Evolutionary conservation across 2,329 filamentous ascomycete genomes (phyloP).

Genomic region (Colletotrichum echinochloae): DNA sequence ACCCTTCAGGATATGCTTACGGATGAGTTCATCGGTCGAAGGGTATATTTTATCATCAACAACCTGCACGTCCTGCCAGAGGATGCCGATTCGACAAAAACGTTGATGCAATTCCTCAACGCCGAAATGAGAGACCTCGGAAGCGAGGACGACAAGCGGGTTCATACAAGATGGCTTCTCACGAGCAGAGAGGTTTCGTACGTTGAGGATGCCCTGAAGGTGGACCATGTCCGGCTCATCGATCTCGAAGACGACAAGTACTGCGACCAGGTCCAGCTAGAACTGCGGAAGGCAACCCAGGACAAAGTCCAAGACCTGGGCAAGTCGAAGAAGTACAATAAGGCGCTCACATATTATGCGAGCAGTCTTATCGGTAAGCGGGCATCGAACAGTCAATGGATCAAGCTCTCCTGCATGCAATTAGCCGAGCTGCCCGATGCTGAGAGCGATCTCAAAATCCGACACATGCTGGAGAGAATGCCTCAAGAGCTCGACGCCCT

Average conservation of each 20-base stretch:
- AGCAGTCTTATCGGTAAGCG: constrained; percentile 56
- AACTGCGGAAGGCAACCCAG: constrained; percentile 52
- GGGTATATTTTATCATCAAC: constrained; percentile 56
- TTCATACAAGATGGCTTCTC: constrained; percentile 53
- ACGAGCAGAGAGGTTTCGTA: constrained; percentile 50
- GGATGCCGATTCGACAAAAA: constrained; percentile 49
- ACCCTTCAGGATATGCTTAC: constrained; percentile 56
- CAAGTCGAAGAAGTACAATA: constrained; percentile 54
- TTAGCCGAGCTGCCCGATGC: constrained; percentile 53
- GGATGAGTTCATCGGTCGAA: constrained; percentile 52
- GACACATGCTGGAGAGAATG: constrained; percentile 53
- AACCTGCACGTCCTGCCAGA: constrained; percentile 54
- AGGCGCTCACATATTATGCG: constrained; percentile 56
- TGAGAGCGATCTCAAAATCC: constrained; percentile 54
- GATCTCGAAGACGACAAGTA: constrained; percentile 54
- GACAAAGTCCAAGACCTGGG: constrained; percentile 51
- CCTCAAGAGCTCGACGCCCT: constrained; percentile 54
- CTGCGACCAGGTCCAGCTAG: constrained; percentile 52
- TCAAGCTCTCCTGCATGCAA: constrained; percentile 57
- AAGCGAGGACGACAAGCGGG: constrained; percentile 43
- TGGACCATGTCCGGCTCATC: constrained; percentile 48
- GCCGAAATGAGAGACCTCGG: constrained; percentile 45
- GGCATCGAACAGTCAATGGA: constrained; percentile 58
- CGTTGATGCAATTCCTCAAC: constrained; percentile 50
- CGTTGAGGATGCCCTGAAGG: constrained; percentile 48